Evolutionary conservation across 2,329 filamentous ascomycete genomes (phyloP), one percentile per base, ranked within the genome.

Genomic region (Raffaelea arxii): DNA sequence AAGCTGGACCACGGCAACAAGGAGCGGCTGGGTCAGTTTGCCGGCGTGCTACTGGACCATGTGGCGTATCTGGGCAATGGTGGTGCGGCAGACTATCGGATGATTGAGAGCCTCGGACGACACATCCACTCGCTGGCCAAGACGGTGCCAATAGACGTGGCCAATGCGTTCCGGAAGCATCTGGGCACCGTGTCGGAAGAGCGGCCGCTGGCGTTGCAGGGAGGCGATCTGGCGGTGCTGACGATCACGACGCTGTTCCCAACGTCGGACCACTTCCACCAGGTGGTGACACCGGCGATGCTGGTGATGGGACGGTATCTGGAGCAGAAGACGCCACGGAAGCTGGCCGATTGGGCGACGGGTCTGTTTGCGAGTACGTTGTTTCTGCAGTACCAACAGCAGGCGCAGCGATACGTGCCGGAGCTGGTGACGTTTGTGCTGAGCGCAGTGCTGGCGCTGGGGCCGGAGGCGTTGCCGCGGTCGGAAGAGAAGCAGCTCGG

Each of bases 191-290:
- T 81, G 18, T 7, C 21, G 19, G 23, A 65, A 25, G 57, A 62
- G 25, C 68, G 78, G 30, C 68, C 74, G 4, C 62, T 80, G 30
- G 62, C 67, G 7, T 78, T 72, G 56, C 75, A 62, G 58, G 75
- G 61, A 55, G 86, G 87, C 18, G 90, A 98, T 57, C 66, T 98
- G 19, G 67, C 89, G 21, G 67, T 94, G n/a, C 68, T 98, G 30
- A 90, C 87, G 1, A 89, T 87, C 0, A 78, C 96, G 49, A 80
- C 80, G 2, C 85, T 94, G 45, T 98, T 94, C 58, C 90, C 92
- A 4, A 95, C 92, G 0, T 96, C 90, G 0, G 92, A 98, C 64
- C 90, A 97, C 65, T 98, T 97, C 65, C 92, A 98, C 58, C 84
- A 92, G 56, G 87, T 97, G 30, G 84, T 88, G 36, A 98, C 92